Evolutionary conservation across 139 green algal genomes (phyloP), one percentile per base, ranked within the genome.

Genomic region (Spirogloea muscicola): DNA sequence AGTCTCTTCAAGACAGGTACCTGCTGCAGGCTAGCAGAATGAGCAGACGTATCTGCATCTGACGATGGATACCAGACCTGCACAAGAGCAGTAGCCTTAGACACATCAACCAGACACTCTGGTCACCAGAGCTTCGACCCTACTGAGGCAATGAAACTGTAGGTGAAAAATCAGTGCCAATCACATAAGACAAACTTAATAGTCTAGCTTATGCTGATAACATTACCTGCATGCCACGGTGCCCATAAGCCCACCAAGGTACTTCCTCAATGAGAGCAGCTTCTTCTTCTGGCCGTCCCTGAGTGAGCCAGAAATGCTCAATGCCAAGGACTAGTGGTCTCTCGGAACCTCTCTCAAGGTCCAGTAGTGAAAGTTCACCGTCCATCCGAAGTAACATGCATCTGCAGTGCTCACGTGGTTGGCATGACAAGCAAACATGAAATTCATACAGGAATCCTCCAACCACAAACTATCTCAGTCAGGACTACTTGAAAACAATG

Each of bases 181-280:
- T n/a, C n/a, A n/a, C n/a, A n/a, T n/a, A n/a, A n/a, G n/a, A n/a
- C n/a, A n/a, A n/a, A n/a, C n/a, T n/a, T n/a, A n/a, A n/a, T n/a
- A n/a, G n/a, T n/a, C n/a, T n/a, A n/a, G n/a, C n/a, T n/a, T n/a
- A n/a, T n/a, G n/a, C n/a, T n/a, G n/a, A n/a, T n/a, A n/a, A n/a
- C n/a, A n/a, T 93, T n/a, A 82, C 72, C 84, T 96, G 89, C 92
- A 96, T 97, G 68, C 92, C 92, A 1, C 78, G 48, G 1, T 89
- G 77, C n/a, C 92, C 91, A 77, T 97, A 97, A 0, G 86, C 88
- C 92, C 92, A 97, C 93, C 92, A 97, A 1, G 92, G 91, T 78
- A 96, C 88, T 80, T 96, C 92, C 75, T 82, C 75, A 0, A 79
- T 68, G 0, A 79, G 44, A 13, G 49, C 46, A 7, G 55, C 68